phyloP scores from a whole-genome alignment of 2,329 filamentous ascomycete genomes.

The Fusarium acutatum region DNA sequence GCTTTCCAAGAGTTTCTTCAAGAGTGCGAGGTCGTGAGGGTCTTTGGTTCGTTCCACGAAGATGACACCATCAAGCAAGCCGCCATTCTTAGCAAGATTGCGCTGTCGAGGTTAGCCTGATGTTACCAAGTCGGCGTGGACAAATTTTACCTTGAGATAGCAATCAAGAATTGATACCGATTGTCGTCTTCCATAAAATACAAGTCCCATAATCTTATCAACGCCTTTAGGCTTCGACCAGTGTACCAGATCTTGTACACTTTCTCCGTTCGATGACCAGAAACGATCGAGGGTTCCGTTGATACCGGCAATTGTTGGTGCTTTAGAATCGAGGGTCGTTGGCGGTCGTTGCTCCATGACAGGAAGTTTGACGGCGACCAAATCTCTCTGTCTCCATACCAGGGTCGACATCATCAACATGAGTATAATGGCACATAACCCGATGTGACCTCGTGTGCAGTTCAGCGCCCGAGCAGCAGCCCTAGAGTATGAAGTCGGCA shows the following conservation, averaged over 20 bases:
- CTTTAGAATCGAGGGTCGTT: not conserved
- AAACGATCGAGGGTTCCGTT: slow-evolving; percentile 24
- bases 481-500: not conserved
- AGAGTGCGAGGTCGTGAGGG: slow-evolving; percentile 49
- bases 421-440: slow-evolving; percentile 21
- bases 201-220: slow-evolving; percentile 53
- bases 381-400: slow-evolving; percentile 26
- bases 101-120: slow-evolving; percentile 40
- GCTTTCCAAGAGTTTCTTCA: slow-evolving; percentile 49
- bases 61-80: slow-evolving; percentile 55
- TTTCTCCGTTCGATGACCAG: slow-evolving; percentile 36
- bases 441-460: slow-evolving; percentile 25
- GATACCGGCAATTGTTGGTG: not conserved
- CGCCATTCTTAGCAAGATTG: slow-evolving; percentile 55
- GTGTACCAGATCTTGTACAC: slow-evolving; percentile 21
- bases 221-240: slow-evolving; percentile 31
- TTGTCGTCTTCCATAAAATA: slow-evolving; percentile 56
- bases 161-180: slow-evolving; percentile 58
- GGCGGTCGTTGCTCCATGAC: slow-evolving; percentile 10
- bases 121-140: not conserved
- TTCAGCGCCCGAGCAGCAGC: not conserved
- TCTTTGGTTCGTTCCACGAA: slow-evolving; percentile 55
- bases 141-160: slow-evolving; percentile 50
- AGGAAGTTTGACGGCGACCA: slow-evolving; percentile 18
- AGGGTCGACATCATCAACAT: slow-evolving; percentile 31